Conservation (phyloP, 179 eudicot species). For the Silene coronaria region DNA sequence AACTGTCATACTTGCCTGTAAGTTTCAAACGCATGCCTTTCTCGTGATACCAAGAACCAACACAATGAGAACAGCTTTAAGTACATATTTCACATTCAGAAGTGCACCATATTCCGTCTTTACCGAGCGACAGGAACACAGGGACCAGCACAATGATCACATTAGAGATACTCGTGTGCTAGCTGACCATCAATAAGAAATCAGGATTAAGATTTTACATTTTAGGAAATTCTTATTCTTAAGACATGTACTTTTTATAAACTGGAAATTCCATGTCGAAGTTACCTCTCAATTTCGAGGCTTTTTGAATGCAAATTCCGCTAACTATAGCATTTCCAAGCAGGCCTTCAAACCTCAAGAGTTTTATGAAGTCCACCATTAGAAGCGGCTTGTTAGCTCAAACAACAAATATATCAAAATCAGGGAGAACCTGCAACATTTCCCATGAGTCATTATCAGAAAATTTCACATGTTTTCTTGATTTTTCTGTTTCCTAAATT, state of each 20-base stretch:
- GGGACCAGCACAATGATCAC: constrained; percentile 52
- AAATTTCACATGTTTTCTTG: too few relatives aligned
- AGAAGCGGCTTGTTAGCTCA: constrained; percentile 88
- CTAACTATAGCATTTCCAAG: constrained; percentile 65
- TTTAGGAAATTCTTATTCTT: not conserved
- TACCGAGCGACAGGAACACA: constrained; percentile 58
- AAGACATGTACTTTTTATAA: not conserved
- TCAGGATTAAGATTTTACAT: constrained; percentile 1
- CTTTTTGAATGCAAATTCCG: constrained; percentile 81
- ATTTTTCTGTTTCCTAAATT: too few relatives aligned
- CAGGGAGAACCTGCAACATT: too few relatives aligned
- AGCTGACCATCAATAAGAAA: constrained; percentile 35
- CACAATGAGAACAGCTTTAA: not conserved
- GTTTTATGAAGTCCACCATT: constrained; percentile 52
- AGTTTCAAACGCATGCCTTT: constrained; percentile 41
- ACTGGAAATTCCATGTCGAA: not conserved
- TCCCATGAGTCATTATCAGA: too few relatives aligned
- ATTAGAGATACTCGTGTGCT: constrained; percentile 39
- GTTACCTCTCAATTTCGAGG: constrained; percentile 52
- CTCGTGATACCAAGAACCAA: constrained; percentile 31
- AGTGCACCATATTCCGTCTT: constrained; percentile 11
- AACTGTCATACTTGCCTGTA: constrained; percentile 67
- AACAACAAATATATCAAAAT: constrained; percentile 31
- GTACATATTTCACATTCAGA: constrained; percentile 1
- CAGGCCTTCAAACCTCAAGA: constrained; percentile 66